Percentiles rank a stretch among this genome's conserved stretches.
Conservation (phyloP, 148 eudicot genomes). For the Camellia granthamiana region DNA sequence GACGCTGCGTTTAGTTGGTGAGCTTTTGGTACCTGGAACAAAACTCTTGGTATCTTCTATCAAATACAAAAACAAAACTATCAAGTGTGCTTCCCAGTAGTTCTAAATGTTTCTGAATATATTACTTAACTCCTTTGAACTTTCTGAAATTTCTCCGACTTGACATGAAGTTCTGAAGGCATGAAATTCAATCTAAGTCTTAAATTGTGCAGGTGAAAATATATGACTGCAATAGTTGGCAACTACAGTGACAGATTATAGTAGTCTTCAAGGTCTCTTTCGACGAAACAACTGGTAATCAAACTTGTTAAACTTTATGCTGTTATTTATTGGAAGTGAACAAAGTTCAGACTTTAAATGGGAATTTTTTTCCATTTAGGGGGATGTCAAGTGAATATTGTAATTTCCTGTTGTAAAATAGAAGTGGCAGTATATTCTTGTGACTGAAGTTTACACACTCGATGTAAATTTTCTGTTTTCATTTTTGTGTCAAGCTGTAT, state of each 20-base stretch:
- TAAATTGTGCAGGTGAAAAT: constrained; percentile 10
- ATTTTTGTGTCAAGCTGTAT: not conserved
- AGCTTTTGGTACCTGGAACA: not conserved
- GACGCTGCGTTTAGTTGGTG: constrained; percentile 14
- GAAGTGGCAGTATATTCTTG: not conserved
- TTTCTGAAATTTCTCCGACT: not conserved
- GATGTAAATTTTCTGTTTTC: not conserved
- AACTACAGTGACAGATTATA: not conserved
- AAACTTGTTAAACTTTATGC: not conserved
- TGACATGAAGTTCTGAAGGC: not conserved
- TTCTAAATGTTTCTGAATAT: not conserved
- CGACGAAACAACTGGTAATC: not conserved
- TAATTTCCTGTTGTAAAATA: not conserved
- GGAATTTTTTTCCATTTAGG: not conserved
- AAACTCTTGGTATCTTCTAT: not conserved
- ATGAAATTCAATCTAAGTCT: not conserved
- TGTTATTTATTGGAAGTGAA: not conserved
- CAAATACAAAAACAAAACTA: not conserved
- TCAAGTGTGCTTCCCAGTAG: not conserved
- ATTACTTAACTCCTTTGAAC: not conserved
- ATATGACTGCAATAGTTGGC: not conserved
- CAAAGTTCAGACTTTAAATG: not conserved
- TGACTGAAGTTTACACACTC: not conserved
- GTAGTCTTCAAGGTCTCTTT: not conserved
- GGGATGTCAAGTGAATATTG: not conserved